phyloP scores from a whole-genome alignment of 2,329 filamentous ascomycete genomes.

The Malbranchea cinnamomea region DNA sequence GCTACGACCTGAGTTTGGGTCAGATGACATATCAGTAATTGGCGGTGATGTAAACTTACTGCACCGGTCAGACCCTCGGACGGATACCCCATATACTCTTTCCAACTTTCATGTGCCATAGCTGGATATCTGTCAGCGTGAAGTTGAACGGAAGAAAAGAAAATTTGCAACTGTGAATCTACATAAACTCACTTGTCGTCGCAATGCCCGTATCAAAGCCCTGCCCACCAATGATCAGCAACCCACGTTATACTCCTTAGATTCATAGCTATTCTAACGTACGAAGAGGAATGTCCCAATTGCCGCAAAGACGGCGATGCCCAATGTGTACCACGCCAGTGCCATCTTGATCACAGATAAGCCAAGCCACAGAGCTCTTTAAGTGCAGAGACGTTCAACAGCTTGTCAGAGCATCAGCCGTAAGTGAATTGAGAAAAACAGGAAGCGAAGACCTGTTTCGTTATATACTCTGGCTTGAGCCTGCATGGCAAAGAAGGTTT shows the following conservation, averaged over 20 bases:
- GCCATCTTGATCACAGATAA: too few species aligned
- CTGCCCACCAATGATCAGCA: slow-evolving; percentile 16
- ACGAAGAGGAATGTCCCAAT: slow-evolving; percentile 46
- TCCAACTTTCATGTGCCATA: slow-evolving; percentile 46
- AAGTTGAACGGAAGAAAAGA: not conserved
- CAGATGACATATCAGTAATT: not conserved
- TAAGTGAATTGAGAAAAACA: too few species aligned
- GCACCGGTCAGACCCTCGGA: slow-evolving; percentile 41
- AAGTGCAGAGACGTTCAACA: too few species aligned
- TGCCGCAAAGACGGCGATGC: slow-evolving; percentile 41
- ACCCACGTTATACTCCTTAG: slow-evolving; percentile 5
- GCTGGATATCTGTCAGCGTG: slow-evolving; percentile 19
- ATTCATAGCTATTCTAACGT: slow-evolving; percentile 12
- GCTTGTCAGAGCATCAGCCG: too few species aligned
- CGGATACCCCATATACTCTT: slow-evolving; percentile 42
- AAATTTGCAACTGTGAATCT: slow-evolving; percentile 7
- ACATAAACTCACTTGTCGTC: slow-evolving; percentile 42
- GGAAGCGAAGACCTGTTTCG: too few species aligned
- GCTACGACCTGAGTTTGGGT: slow-evolving; percentile 35
- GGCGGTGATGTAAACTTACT: slow-evolving; percentile 16
- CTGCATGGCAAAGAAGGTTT: too few species aligned
- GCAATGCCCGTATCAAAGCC: slow-evolving; percentile 47
- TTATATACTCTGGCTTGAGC: too few species aligned
- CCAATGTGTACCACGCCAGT: slow-evolving; percentile 33
- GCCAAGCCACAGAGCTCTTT: too few species aligned